phyloP scores from a whole-genome alignment of 2,329 filamentous ascomycete species.

The Aspergillus ochraceus region DNA sequence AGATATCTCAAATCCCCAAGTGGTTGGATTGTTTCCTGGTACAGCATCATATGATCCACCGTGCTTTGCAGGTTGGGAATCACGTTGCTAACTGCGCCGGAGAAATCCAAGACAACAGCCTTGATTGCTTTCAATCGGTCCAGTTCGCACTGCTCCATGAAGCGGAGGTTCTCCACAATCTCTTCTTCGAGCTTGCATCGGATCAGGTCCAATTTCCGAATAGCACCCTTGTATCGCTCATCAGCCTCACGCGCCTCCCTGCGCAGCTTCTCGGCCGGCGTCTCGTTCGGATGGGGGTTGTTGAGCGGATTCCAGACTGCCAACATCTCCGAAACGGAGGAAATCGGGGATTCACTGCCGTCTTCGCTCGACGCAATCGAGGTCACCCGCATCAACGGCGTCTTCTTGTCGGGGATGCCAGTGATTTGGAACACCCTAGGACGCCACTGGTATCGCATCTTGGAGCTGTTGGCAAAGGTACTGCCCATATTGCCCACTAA shows the following conservation, averaged over 20 bases:
- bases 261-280: constrained; percentile 78
- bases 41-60: constrained; percentile 98
- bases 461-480: constrained; percentile 95
- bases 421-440: constrained; percentile 85
- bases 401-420: constrained; percentile 86
- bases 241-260: constrained; percentile 88
- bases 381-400: constrained; percentile 68
- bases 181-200: constrained; percentile 94
- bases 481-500: constrained; percentile 92
- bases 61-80: constrained; percentile 94
- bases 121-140: constrained; percentile 98
- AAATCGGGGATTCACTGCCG: constrained; percentile 75
- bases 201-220: constrained; percentile 83
- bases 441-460: constrained; percentile 97
- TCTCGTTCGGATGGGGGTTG: constrained; percentile 89
- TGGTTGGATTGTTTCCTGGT: constrained; percentile 98
- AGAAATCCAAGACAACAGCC: constrained; percentile 96
- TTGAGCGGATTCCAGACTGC: constrained; percentile 91
- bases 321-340: constrained; percentile 83
- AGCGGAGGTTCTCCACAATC: constrained; percentile 87
- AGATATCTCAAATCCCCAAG: constrained; percentile 86
- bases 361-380: constrained; percentile 65
- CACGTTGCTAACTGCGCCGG: constrained; percentile 94
- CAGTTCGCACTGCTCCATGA: constrained; percentile 95
- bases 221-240: constrained; percentile 85